Percentiles rank a stretch among this genome's conserved stretches.
These are phyloP conservation scores for Beauveria asiatica DNA, from an alignment of 2,329 filamentous ascomycete species.

Conservation along the genomic window DNA sequence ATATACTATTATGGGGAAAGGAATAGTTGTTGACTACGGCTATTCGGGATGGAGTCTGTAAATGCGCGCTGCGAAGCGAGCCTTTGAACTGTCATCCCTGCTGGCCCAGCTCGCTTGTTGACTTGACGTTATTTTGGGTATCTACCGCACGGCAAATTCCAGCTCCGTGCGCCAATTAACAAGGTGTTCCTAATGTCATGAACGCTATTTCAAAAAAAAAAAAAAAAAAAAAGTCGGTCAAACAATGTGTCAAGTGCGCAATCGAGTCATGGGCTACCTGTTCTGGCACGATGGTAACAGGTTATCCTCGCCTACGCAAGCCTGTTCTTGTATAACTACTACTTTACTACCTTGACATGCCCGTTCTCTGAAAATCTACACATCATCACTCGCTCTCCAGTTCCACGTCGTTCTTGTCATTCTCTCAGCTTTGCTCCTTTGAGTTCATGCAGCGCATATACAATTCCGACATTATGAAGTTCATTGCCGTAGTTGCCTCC, in stretches of 20 bases:
- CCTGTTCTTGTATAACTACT: not conserved
- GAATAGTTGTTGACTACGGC: not conserved
- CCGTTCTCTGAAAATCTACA: not conserved
- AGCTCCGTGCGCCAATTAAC: not conserved
- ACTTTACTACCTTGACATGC: not conserved
- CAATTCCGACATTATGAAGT: slow-evolving; percentile 9
- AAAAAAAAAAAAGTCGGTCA: not conserved
- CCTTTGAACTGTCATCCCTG: not conserved
- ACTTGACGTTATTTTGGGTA: not conserved
- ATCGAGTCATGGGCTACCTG: not conserved
- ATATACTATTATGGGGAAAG: not conserved
- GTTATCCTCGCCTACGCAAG: not conserved
- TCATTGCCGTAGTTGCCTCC: not conserved
- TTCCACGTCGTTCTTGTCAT: not conserved
- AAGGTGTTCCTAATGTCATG: not conserved
- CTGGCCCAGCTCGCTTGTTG: not conserved
- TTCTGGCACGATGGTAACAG: not conserved
- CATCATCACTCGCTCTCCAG: not conserved
- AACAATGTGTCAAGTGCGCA: not conserved
- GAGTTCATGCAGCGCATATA: not conserved
- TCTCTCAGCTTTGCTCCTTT: not conserved
- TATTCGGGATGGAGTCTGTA: not conserved
- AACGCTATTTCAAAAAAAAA: not conserved
- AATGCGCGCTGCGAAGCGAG: not conserved
- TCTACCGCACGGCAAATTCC: not conserved